A percentile compares a stretch with the other conserved stretches of the same genome.
These are phyloP conservation scores for Candida ponderosae DNA, from an alignment of 805 yeast genomes.

Conservation along the genomic window DNA sequence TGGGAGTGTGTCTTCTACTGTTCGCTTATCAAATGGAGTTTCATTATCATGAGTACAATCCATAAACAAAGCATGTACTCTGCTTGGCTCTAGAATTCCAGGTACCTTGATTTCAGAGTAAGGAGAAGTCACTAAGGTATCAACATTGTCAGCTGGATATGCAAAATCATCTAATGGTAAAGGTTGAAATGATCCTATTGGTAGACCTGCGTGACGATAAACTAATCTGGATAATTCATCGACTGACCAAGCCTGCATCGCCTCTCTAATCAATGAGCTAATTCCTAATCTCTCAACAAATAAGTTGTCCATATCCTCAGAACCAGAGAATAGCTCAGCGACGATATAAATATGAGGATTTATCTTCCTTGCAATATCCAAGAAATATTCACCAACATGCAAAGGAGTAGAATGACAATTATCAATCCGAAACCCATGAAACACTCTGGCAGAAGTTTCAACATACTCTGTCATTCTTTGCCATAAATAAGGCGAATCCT, in stretches of 20 bases:
- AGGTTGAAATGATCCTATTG: constrained; percentile 86
- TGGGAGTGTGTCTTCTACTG: constrained; percentile 90
- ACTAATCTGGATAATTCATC: constrained; percentile 79
- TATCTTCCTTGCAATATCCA: constrained; percentile 80
- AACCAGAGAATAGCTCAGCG: constrained; percentile 91
- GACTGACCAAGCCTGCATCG: constrained; percentile 93
- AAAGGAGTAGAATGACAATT: constrained; percentile 95
- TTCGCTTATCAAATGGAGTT: constrained; percentile 80
- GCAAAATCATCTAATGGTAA: constrained; percentile 69
- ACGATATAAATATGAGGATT: constrained; percentile 87
- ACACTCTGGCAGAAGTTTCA: constrained; percentile 58
- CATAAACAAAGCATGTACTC: constrained; percentile 95
- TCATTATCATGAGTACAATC: constrained; percentile 97
- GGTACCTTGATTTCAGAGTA: constrained; percentile 66
- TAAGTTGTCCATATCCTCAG: constrained; percentile 81
- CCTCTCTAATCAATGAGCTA: constrained; percentile 85
- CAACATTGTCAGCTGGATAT: constrained; percentile 42
- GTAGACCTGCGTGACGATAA: constrained; percentile 91
- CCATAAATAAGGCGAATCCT: constrained; percentile 90
- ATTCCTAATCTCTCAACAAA: constrained; percentile 89
- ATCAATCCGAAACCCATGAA: constrained; percentile 88
- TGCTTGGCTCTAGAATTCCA: constrained; percentile 50
- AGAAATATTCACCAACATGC: constrained; percentile 83
- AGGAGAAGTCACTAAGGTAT: constrained; percentile 15
- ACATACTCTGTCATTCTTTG: constrained; percentile 76